A percentile compares a stretch with the other conserved stretches of the same genome.
Conservation (phyloP, 2,329 filamentous ascomycete genomes). For the Calonectria hawksworthii region DNA sequence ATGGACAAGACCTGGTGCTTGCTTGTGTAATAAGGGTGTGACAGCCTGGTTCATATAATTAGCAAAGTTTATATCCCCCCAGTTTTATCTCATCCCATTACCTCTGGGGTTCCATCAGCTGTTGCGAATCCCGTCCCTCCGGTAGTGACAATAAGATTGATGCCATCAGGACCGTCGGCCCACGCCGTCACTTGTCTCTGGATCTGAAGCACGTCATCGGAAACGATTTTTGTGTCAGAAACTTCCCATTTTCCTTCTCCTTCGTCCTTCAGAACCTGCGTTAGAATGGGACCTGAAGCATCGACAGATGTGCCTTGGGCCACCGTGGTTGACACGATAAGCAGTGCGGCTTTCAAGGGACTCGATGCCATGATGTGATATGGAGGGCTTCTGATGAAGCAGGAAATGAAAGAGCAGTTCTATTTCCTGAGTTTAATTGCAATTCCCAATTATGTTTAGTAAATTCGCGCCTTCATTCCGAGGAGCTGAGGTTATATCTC, state of each 20-base stretch:
- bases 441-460: not conserved
- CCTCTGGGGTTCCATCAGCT: conserved; percentile 90
- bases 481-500: conserved; percentile 8
- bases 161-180: conserved; percentile 74
- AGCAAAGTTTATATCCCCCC: no score
- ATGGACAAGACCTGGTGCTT: conserved; percentile 93
- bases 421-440: not conserved
- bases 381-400: not conserved
- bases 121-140: conserved; percentile 94
- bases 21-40: conserved; percentile 82
- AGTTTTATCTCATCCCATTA: conserved; percentile 50
- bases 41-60: conserved; percentile 72
- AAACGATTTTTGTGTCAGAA: conserved; percentile 79
- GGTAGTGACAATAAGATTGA: conserved; percentile 88
- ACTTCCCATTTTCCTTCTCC: conserved; percentile 81
- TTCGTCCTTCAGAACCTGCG: conserved; percentile 76
- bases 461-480: not conserved
- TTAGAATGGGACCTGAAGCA: conserved; percentile 76
- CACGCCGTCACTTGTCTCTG: conserved; percentile 80
- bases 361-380: conserved; percentile 44
- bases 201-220: conserved; percentile 82
- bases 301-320: conserved; percentile 84
- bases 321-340: conserved; percentile 94
- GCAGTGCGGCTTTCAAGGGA: conserved; percentile 79
- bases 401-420: no score